Percentiles rank a stretch among this genome's conserved stretches.
Evolutionary conservation across 352 stramenopile species (phyloP).

Genomic region (Phytophthora rubi): DNA sequence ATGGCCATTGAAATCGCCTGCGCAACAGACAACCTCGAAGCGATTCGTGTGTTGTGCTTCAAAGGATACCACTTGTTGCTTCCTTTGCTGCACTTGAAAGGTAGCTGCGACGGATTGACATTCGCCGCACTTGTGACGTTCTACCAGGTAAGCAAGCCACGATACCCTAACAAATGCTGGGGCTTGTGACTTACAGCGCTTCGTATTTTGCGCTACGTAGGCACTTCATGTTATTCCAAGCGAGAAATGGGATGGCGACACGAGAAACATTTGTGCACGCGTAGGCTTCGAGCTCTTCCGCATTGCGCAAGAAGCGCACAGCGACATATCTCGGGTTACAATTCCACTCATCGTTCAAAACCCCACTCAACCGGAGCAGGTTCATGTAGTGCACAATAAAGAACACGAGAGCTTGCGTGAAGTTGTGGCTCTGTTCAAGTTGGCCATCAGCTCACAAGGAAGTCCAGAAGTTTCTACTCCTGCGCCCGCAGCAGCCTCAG

Average conservation of each 20-base stretch:
- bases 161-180: too few relatives aligned
- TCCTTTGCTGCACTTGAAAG: slow-evolving; percentile 66
- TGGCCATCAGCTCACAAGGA: slow-evolving; percentile 11
- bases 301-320: slow-evolving; percentile 36
- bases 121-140: slow-evolving; percentile 64
- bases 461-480: slow-evolving; percentile 4
- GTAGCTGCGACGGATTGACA: slow-evolving; percentile 41
- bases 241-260: slow-evolving; percentile 56
- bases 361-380: not conserved
- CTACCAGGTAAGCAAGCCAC: slow-evolving; percentile 46
- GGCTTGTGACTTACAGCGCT: not conserved
- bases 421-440: slow-evolving; percentile 31
- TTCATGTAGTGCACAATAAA: slow-evolving; percentile 3
- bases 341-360: slow-evolving; percentile 31
- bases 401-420: slow-evolving; percentile 31
- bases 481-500: not conserved
- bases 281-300: slow-evolving; percentile 72
- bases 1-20: slow-evolving; percentile 73
- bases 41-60: slow-evolving; percentile 60
- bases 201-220: slow-evolving; percentile 7
- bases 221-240: slow-evolving; percentile 34
- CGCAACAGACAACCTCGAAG: slow-evolving; percentile 53
- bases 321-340: slow-evolving; percentile 23
- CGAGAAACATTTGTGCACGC: slow-evolving; percentile 52
- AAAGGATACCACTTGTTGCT: slow-evolving; percentile 75